phyloP scores from a whole-genome alignment of 345 rosid species.

The Eucalyptus fibrosa region DNA sequence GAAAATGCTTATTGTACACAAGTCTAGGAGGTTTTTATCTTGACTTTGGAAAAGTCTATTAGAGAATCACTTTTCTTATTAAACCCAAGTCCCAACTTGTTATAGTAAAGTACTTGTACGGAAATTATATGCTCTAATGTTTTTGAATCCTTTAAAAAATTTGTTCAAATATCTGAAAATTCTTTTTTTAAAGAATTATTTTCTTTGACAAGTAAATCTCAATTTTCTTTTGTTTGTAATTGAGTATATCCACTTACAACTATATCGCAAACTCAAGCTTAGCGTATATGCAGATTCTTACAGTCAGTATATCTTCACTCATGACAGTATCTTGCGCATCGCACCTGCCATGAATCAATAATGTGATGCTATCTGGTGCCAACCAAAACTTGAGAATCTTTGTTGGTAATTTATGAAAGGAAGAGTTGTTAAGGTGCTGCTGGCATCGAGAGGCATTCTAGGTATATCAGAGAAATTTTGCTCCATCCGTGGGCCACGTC shows the following conservation, averaged over 20 bases:
- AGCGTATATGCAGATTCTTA: background rate
- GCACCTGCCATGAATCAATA: background rate
- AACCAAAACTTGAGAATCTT: background rate
- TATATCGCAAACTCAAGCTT: background rate
- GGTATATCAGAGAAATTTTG: background rate
- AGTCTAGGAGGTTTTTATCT: no score
- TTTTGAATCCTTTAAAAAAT: no score
- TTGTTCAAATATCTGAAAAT: no score
- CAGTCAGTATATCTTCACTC: background rate
- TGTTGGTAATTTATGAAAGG: background rate
- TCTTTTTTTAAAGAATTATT: no score
- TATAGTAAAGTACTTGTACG: no score
- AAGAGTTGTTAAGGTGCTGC: background rate
- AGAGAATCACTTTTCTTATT: no score
- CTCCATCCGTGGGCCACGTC: background rate
- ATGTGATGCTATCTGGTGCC: background rate
- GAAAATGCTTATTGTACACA: no score
- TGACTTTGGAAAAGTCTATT: no score
- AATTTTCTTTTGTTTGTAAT: background rate
- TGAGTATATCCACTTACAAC: background rate
- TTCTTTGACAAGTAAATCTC: no score
- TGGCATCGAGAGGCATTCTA: background rate
- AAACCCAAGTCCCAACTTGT: no score
- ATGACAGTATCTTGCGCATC: background rate
- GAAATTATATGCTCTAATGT: no score